These are phyloP conservation scores for Annulohypoxylon stygium DNA, from an alignment of 495 filamentous ascomycete genomes.

Conservation along the genomic window DNA sequence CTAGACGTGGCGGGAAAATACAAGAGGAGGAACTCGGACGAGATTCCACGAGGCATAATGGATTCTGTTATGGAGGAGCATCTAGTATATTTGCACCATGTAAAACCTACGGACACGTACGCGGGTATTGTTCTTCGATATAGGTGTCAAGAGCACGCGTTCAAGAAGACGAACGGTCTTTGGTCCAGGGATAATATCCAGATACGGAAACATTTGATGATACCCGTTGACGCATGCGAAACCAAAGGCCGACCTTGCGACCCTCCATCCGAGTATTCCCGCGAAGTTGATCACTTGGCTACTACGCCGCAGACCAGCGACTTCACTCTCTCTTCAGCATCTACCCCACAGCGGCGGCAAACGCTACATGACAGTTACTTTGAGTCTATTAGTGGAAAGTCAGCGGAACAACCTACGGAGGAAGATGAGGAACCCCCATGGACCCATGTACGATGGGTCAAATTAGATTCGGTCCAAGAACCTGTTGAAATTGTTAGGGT, in stretches of 20 bases:
- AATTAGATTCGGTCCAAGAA: conserved; percentile 73
- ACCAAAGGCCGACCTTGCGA: conserved; percentile 78
- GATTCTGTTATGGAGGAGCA: conserved; percentile 71
- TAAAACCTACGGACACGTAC: conserved; percentile 84
- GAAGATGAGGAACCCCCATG: conserved; percentile 69
- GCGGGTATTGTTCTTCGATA: conserved; percentile 92
- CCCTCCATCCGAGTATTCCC: conserved; percentile 50
- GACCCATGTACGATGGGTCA: conserved; percentile 90
- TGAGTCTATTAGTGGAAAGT: conserved; percentile 50
- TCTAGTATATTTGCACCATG: conserved; percentile 90
- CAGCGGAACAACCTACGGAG: conserved; percentile 37
- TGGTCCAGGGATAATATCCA: conserved; percentile 95
- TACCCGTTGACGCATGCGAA: conserved; percentile 92
- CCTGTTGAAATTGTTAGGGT: conserved; percentile 90
- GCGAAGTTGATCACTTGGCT: conserved; percentile 61
- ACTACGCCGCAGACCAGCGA: conserved; percentile 56
- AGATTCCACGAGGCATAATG: conserved; percentile 51
- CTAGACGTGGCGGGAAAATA: conserved; percentile 62
- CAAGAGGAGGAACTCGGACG: conserved; percentile 68
- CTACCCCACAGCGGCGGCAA: conserved; percentile 33
- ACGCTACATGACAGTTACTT: conserved; percentile 55
- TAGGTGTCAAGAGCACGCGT: conserved; percentile 80
- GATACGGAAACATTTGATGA: conserved; percentile 78
- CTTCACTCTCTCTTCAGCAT: conserved; percentile 15
- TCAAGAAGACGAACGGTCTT: conserved; percentile 89